Base-by-base conservation (phyloP, 495 filamentous ascomycete genomes). In the Neurospora cerealis region DNA sequence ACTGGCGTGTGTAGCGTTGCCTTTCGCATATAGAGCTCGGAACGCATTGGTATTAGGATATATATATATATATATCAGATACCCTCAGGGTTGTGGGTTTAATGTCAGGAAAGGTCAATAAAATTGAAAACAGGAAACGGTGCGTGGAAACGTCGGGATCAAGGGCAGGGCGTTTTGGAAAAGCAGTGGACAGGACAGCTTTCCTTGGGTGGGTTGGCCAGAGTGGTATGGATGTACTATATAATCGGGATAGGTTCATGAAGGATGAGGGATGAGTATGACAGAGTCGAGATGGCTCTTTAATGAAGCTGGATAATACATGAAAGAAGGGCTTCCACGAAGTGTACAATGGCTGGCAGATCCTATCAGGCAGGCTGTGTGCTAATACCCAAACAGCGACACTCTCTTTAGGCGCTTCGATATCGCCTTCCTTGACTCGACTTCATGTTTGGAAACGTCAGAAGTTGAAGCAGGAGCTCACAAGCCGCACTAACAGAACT, bases 151-250 rank as follows among this genome's bases (percentile, higher is more conserved):
- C 2, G 24, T 7, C 19, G 32, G 21, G 34, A 19, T 24, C 36
- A 73, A 72, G 36, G 70, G 74, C 24, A 38, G 62, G 19, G 46
- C 73, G 72, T 34, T 54, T 66, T 66, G 54, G 28, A 66, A 66
- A 66, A 32, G 28, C 15, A 15, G 24, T 36, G 54, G 54, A 66
- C 11, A 32, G 54, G 24, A 62, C 13, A 19, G 54, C 15, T 34
- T 28, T 66, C 28, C 32, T 34, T 19, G 28, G 28, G 15, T 36
- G 54, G 6, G 24, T 66, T 66, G 7, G 54, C 34, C 15, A 19
- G 54, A 19, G 54, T 66, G 54, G 21, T 60, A 15, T 66, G 13
- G 54, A 34, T 66, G 54, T 66, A 34, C 54, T 34, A 66, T 34
- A 62, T 66, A 34, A 66, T 66, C 28, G 54, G 54, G 54, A 66